Evolutionary conservation across 2,329 filamentous ascomycete genomes (phyloP).

Genomic region (Cordyceps militaris): DNA sequence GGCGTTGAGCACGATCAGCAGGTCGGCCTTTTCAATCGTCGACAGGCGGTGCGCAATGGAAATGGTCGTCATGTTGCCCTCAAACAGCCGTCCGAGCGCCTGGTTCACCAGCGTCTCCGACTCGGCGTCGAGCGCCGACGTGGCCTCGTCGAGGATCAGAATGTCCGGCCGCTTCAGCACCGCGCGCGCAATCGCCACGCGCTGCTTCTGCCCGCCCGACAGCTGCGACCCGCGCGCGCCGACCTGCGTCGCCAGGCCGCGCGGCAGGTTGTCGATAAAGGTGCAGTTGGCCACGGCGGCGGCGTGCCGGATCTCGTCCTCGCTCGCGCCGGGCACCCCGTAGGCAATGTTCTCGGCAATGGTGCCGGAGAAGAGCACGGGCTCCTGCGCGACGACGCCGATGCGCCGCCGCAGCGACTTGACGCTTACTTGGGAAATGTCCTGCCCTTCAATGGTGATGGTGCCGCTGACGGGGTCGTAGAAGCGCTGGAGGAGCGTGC

Average conservation of each 20-base stretch:
- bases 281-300: slow-evolving; percentile 90
- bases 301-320: slow-evolving; percentile 75
- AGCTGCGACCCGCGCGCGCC: slow-evolving; percentile 92
- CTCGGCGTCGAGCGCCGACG: slow-evolving; percentile 93
- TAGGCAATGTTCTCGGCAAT: slow-evolving; percentile 90
- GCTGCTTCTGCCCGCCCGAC: slow-evolving; percentile 93
- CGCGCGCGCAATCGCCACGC: slow-evolving; percentile 92
- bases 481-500: slow-evolving; percentile 80
- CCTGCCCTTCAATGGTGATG: slow-evolving; percentile 76
- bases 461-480: slow-evolving; percentile 73
- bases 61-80: slow-evolving; percentile 89
- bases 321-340: slow-evolving; percentile 70
- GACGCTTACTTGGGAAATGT: slow-evolving; percentile 80
- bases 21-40: slow-evolving; percentile 92
- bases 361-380: slow-evolving; percentile 81
- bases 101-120: slow-evolving; percentile 95
- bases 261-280: slow-evolving; percentile 93
- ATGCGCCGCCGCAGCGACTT: slow-evolving; percentile 90
- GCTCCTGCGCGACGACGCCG: slow-evolving; percentile 91
- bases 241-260: slow-evolving; percentile 89
- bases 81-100: slow-evolving; percentile 72
- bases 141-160: slow-evolving; percentile 94
- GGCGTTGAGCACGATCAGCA: slow-evolving; percentile 81
- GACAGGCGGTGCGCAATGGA: slow-evolving; percentile 93
- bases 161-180: slow-evolving; percentile 96